Conservation (phyloP, 768 basidiomycete species). For the Lactarius quietus region DNA sequence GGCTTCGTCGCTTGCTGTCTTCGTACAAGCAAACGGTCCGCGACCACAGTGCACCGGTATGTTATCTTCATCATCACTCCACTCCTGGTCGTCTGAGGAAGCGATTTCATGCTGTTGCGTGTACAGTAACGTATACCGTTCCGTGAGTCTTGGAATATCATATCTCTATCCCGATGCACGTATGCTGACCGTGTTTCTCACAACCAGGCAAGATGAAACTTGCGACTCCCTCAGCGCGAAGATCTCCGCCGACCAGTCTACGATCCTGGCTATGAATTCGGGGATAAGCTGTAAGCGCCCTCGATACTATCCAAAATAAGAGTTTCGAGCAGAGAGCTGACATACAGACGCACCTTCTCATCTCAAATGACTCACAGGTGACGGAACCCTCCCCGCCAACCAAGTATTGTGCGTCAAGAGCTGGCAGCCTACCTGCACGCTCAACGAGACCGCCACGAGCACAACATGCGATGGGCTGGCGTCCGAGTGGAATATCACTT, state of each 20-base stretch:
- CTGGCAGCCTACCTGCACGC: slow-evolving; percentile 11
- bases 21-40: slow-evolving; percentile 14
- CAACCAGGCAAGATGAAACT: not conserved
- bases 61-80: not conserved
- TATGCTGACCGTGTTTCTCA: not conserved
- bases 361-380: not conserved
- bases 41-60: slow-evolving; percentile 6
- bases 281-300: not conserved
- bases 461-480: slow-evolving; percentile 4
- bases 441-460: slow-evolving; percentile 13
- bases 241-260: not conserved
- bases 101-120: not conserved
- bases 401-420: not conserved
- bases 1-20: not conserved
- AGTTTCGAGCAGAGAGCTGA: not conserved
- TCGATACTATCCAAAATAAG: not conserved
- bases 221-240: not conserved
- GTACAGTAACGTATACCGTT: not conserved
- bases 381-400: not conserved
- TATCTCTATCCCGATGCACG: not conserved
- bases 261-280: slow-evolving; percentile 10
- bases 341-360: not conserved
- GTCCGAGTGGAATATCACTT: not conserved
- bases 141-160: slow-evolving; percentile 1
- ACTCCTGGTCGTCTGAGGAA: not conserved